These are phyloP conservation scores for Trichoderma semiorbis DNA, from an alignment of 2,329 filamentous ascomycete species.

Conservation along the genomic window DNA sequence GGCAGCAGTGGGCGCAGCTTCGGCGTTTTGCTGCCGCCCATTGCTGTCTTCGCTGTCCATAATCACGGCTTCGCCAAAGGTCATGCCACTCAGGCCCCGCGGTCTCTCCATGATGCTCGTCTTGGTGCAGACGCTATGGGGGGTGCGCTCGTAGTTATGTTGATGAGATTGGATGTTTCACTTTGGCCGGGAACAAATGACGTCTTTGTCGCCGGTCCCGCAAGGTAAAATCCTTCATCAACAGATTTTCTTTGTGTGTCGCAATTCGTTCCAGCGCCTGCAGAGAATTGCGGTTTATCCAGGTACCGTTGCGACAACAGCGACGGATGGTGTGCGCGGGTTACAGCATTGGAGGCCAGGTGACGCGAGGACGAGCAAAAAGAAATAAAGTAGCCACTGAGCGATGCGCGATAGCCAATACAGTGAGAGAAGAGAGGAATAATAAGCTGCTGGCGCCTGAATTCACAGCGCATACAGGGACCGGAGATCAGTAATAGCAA, in stretches of 20 bases:
- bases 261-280: neutral
- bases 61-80: conserved; percentile 10
- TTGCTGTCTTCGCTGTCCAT: conserved; percentile 16
- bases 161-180: neutral
- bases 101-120: conserved; percentile 13
- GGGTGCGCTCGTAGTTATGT: neutral
- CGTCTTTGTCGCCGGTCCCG: neutral
- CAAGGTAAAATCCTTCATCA: neutral
- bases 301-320: neutral
- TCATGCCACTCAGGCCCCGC: neutral
- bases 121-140: neutral
- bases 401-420: neutral
- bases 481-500: neutral
- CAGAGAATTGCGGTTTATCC: neutral
- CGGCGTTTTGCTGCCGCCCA: neutral
- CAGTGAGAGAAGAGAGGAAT: neutral
- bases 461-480: neutral
- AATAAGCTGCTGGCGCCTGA: neutral
- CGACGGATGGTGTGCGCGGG: neutral
- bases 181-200: neutral
- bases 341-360: neutral
- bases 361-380: neutral
- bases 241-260: neutral
- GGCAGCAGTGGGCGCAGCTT: conserved; percentile 11
- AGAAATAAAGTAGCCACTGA: neutral